phyloP scores from a whole-genome alignment of 2,329 filamentous ascomycete species.

The Fusarium miscanthi region DNA sequence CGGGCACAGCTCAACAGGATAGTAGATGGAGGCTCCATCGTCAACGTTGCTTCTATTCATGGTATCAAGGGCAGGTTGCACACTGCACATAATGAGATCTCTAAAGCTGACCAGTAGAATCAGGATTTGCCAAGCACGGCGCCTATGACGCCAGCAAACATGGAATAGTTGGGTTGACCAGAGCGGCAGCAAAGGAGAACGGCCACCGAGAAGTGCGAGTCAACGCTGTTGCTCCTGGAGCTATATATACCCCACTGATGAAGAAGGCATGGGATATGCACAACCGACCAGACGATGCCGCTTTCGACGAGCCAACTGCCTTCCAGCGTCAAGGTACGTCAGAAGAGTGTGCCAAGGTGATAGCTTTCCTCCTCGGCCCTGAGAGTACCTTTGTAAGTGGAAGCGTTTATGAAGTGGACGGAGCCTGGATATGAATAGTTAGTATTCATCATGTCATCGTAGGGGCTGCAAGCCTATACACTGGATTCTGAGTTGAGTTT shows the following conservation, averaged over 20 bases:
- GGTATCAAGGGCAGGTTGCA: slow-evolving; percentile 56
- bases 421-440: slow-evolving; percentile 52
- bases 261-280: slow-evolving; percentile 54
- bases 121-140: slow-evolving; percentile 50
- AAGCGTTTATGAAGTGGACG: slow-evolving; percentile 58
- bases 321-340: slow-evolving; percentile 58
- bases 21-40: slow-evolving; percentile 63
- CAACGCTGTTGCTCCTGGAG: slow-evolving; percentile 61
- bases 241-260: slow-evolving; percentile 63
- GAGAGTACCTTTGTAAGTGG: slow-evolving; percentile 53
- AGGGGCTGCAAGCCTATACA: neutral
- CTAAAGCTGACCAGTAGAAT: slow-evolving; percentile 26
- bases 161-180: slow-evolving; percentile 52
- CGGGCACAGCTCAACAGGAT: slow-evolving; percentile 57
- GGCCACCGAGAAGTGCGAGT: slow-evolving; percentile 57
- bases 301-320: slow-evolving; percentile 56
- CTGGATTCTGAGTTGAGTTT: neutral
- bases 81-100: neutral
- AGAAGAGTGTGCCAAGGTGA: slow-evolving; percentile 50
- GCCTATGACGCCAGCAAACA: slow-evolving; percentile 56
- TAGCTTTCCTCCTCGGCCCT: slow-evolving; percentile 51
- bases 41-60: slow-evolving; percentile 64
- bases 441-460: neutral
- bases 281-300: slow-evolving; percentile 50
- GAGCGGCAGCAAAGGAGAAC: slow-evolving; percentile 53